Base-by-base conservation (phyloP, 2,329 filamentous ascomycete genomes). In the Ramichloridium luteum region DNA sequence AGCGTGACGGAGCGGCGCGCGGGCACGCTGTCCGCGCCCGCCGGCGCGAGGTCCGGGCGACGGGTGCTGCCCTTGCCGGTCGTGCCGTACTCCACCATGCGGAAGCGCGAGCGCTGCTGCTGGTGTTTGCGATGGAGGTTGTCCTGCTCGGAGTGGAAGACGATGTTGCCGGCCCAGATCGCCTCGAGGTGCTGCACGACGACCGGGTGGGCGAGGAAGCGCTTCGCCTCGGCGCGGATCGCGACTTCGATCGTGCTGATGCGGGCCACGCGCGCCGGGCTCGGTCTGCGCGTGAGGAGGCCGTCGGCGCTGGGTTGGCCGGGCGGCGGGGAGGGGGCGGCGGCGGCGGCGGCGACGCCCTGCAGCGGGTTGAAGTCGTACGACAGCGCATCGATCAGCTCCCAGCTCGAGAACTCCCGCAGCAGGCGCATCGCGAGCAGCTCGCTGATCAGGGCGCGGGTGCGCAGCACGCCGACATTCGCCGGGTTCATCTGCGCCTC, bases 361-460 rank as follows among this genome's bases (percentile, higher is more conserved):
- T 93, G 85, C 1, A 94, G 67, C 1, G 88, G 88, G 53, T 90
- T 83, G 54, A 93, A 94, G 55, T 94, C 88, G 57, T 94, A 94
- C 15, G 84, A 92, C 25, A 96, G 65, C 3, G 84, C 85, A 61
- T 96, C 88, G 45, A 94, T 93, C 45, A 96, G 68, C 57, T 94
- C 86, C 36, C 85, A 68, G 0, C 83, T 93, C 13, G 72, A 77
- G 58, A 86, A 93, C 53, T 96, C 88, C 59, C 83, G 88, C 42
- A 96, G 63, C 40, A 94, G 55, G 54, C 92, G 83, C 56, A 94
- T 82, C 10, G 86, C 84, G 28, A 96, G 65, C 36, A 96, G 68
- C 61, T 96, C 86, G 60, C 85, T 92, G 28, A 93, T 77, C 61
- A 86, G 74, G 27, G 85, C 83, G 44, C 88, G 72, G 6, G 88